Base-by-base conservation (phyloP, 805 yeast species). In the Spathaspora passalidarum region DNA sequence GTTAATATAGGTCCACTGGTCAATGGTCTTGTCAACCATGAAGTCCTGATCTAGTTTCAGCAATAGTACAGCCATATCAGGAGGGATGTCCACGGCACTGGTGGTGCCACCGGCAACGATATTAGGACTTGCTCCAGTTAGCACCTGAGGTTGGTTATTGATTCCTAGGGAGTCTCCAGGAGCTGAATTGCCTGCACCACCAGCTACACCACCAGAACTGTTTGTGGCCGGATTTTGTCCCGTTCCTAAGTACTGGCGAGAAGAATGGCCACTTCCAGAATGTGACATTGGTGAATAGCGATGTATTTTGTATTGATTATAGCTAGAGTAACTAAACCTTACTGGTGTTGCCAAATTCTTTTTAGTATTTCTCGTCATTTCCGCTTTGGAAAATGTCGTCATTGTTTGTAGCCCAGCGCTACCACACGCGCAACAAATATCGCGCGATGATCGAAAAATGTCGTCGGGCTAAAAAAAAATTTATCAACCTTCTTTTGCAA, bases 1-100 rank as follows among this genome's bases (percentile, higher is more conserved):
- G 46, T 72, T 72, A 47, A 72, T 72, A 48, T 72, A 72, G 2
- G 75, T 69, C 75, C 75, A 72, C 53, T 72, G 77, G 56, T 72
- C 76, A 29, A 72, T 72, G 16, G 68, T 55, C 46, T 68, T 68
- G 51, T 64, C 61, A 19, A 66, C 62, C 21, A 65, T 57, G 56
- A 72, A 72, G 50, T 72, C 77, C 18, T 67, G 68, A 44, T 72
- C 77, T 20, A 72, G 54, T 39, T 64, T 62, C 49, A 71, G 75
- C 20, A 72, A 62, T 34, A 72, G 56, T 14, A 71, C 56, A 7
- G 63, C 70, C 75, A 72, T 67, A 48, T 72, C 77, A 4, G 76
- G 76, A 2, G 77, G 75, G 16, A 70, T 69, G 47, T 72, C 77
- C 16, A 38, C 48, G n/a, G 36, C 8, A 23, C 38, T 43, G 7